These are phyloP conservation scores for Neoarthrinium moseri DNA, from an alignment of 2,329 filamentous ascomycete species.

Conservation along the genomic window DNA sequence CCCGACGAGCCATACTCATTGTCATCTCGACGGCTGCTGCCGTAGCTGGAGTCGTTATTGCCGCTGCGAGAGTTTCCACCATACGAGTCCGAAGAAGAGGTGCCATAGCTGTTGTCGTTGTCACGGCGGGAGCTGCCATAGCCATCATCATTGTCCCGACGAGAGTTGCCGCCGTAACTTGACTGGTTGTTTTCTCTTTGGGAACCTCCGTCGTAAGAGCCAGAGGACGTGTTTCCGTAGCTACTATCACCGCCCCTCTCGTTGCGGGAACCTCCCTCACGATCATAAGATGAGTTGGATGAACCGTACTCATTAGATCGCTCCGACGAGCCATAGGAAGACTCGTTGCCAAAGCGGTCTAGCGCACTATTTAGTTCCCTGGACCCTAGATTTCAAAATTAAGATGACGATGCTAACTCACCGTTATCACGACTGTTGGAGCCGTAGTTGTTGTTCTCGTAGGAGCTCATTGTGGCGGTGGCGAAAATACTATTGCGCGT, in stretches of 20 bases:
- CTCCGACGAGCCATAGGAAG: neutral
- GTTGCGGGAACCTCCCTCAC: neutral
- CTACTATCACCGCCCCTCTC: neutral
- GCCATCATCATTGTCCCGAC: too few relatives aligned
- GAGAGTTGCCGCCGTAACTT: neutral
- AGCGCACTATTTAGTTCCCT: neutral
- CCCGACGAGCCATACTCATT: conserved; percentile 4
- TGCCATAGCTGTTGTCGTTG: neutral
- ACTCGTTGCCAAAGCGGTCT: conserved; percentile 4
- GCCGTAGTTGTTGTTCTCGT: conserved; percentile 3
- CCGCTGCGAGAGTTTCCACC: neutral
- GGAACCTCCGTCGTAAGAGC: neutral
- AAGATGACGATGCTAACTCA: neutral
- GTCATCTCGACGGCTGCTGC: neutral
- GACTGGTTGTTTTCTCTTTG: neutral
- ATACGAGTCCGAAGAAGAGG: neutral
- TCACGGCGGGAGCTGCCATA: conserved; percentile 4
- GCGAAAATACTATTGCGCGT: neutral
- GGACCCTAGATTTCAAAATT: neutral
- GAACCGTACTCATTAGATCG: too few relatives aligned
- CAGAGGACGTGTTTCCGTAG: neutral
- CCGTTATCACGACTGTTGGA: conserved; percentile 1
- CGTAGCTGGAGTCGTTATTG: neutral
- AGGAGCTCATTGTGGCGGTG: conserved; percentile 4
- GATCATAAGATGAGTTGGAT: too few relatives aligned